Conservation (phyloP, 495 filamentous ascomycete genomes). For the Cairneyella variabilis region DNA sequence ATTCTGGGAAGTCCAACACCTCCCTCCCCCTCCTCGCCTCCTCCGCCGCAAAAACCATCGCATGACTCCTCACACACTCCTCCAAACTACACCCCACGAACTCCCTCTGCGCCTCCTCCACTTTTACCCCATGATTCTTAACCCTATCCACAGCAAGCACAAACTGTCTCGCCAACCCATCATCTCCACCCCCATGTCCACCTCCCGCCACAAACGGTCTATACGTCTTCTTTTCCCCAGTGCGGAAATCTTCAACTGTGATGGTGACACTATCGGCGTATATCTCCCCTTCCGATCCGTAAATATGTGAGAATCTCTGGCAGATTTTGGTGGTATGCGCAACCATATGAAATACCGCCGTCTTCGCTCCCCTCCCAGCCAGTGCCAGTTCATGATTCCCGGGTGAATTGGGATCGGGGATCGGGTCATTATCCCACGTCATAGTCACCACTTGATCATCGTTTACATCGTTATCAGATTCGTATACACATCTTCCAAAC, state of each 20-base stretch:
- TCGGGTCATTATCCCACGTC: slow-evolving; percentile 69
- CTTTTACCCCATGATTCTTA: slow-evolving; percentile 61
- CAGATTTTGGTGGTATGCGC: slow-evolving; percentile 86
- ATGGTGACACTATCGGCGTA: slow-evolving; percentile 69
- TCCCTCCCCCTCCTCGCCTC: slow-evolving; percentile 67
- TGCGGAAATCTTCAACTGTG: slow-evolving; percentile 59
- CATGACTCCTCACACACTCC: slow-evolving; percentile 84
- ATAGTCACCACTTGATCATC: slow-evolving; percentile 90
- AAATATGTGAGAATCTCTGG: slow-evolving; percentile 73
- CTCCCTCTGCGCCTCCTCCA: slow-evolving; percentile 67
- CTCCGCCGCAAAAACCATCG: slow-evolving; percentile 91
- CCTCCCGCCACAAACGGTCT: slow-evolving; percentile 47
- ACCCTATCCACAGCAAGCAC: slow-evolving; percentile 77
- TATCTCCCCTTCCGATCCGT: slow-evolving; percentile 83
- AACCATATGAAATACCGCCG: slow-evolving; percentile 89
- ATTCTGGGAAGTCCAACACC: slow-evolving; percentile 71
- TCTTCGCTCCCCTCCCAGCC: slow-evolving; percentile 63
- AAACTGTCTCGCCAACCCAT: slow-evolving; percentile 75
- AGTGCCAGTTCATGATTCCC: slow-evolving; percentile 23
- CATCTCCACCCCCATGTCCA: slow-evolving; percentile 86
- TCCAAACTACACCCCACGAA: slow-evolving; percentile 79
- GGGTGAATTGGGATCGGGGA: slow-evolving; percentile 19
- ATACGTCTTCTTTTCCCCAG: slow-evolving; percentile 48
- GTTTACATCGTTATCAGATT: slow-evolving; percentile 84
- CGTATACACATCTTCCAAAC: slow-evolving; percentile 94